Evolutionary conservation across 2,329 filamentous ascomycete species (phyloP).

Genomic region (Xylariales sp.): DNA sequence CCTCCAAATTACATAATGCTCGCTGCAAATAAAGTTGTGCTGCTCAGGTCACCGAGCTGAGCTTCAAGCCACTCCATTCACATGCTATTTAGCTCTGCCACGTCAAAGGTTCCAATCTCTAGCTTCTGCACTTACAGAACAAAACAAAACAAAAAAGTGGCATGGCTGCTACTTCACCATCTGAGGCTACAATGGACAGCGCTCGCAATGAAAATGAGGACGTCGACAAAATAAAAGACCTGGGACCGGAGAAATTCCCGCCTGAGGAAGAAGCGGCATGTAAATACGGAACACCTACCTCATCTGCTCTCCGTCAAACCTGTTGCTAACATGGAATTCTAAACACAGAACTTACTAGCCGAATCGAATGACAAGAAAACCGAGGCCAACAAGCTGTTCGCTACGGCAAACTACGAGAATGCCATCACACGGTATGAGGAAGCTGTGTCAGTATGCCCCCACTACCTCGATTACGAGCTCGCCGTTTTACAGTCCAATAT

Average conservation of each 20-base stretch:
- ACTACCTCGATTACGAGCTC: conserved; percentile 82
- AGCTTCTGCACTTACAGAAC: background rate
- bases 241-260: conserved; percentile 38
- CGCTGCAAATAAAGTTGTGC: no score
- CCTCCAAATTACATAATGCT: no score
- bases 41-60: no score
- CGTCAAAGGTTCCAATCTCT: no score
- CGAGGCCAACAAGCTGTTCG: conserved; percentile 77
- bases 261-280: conserved; percentile 55
- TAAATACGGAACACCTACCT: conserved; percentile 13
- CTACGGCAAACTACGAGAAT: conserved; percentile 63
- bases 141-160: background rate
- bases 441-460: conserved; percentile 73
- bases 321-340: conserved; percentile 3
- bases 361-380: conserved; percentile 71
- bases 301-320: background rate
- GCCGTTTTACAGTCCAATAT: conserved; percentile 87
- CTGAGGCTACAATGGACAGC: no score
- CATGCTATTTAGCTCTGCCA: no score
- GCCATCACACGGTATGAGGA: conserved; percentile 81
- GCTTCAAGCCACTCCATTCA: no score
- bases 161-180: no score
- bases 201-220: conserved; percentile 17
- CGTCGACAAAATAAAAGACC: no score
- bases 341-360: conserved; percentile 56